Evolutionary conservation across 345 rosid species (phyloP).

Genomic region (Turnera subulata): DNA sequence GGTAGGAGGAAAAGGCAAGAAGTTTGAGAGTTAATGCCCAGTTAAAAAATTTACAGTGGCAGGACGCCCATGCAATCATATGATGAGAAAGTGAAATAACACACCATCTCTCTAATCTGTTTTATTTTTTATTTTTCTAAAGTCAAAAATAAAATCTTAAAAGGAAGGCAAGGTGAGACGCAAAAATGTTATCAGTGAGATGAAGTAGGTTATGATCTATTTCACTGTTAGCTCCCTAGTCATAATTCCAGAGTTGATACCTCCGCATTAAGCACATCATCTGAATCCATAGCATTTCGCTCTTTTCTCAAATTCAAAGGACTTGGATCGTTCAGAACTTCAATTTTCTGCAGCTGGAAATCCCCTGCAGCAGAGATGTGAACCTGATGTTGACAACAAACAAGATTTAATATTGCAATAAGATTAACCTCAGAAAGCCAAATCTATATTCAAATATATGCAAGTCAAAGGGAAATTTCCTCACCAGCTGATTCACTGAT

Average conservation of each 20-base stretch:
- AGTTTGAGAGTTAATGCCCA: too few species aligned
- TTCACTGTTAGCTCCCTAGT: neutral
- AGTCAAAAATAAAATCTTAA: neutral
- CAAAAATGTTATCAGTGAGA: neutral
- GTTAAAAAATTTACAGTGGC: too few species aligned
- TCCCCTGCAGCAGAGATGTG: slow-evolving; percentile 89
- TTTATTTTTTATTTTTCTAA: too few species aligned
- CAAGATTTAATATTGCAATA: slow-evolving; percentile 15
- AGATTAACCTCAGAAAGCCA: neutral
- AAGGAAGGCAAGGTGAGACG: too few species aligned
- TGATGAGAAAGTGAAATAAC: neutral
- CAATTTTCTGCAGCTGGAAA: slow-evolving; percentile 76
- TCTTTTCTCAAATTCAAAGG: slow-evolving; percentile 66
- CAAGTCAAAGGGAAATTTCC: slow-evolving; percentile 12
- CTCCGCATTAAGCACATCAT: slow-evolving; percentile 49
- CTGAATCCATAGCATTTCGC: slow-evolving; percentile 64
- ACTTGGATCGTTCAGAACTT: slow-evolving; percentile 69
- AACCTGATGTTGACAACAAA: slow-evolving; percentile 42
- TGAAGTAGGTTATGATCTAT: neutral
- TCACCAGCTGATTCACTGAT: slow-evolving; percentile 88
- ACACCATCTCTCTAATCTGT: neutral
- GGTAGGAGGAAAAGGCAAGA: too few species aligned
- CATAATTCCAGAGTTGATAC: slow-evolving; percentile 28
- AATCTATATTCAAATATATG: neutral
- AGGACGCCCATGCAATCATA: neutral